phyloP scores from a whole-genome alignment of 345 rosid species.

The Sisymbrium irio region DNA sequence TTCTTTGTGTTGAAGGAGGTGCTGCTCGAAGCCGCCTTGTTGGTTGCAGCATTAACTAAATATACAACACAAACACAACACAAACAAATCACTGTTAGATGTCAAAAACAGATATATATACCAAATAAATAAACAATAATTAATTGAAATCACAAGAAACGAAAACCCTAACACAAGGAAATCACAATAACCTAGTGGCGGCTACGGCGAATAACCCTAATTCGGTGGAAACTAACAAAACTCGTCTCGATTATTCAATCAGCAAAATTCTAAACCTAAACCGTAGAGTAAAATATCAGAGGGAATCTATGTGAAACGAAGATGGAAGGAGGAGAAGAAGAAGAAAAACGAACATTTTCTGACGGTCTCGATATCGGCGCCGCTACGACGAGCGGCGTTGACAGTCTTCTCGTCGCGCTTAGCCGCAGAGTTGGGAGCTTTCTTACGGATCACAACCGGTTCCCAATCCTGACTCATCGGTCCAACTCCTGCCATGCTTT shows the following conservation, averaged over 20 bases:
- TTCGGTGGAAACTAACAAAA: not conserved
- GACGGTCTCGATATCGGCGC: slow-evolving; percentile 74
- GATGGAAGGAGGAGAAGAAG: not conserved
- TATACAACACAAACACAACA: not conserved
- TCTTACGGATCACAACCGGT: slow-evolving; percentile 79
- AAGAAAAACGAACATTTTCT: slow-evolving; percentile 62
- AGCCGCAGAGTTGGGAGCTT: slow-evolving; percentile 60
- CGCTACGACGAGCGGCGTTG: slow-evolving; percentile 82
- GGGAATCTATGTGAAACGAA: not conserved
- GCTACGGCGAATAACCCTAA: not conserved
- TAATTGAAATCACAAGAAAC: not conserved
- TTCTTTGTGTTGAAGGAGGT: slow-evolving; percentile 89
- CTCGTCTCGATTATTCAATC: slow-evolving; percentile 1
- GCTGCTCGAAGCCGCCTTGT: slow-evolving; percentile 91
- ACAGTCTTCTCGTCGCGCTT: slow-evolving; percentile 86
- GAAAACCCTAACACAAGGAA: not conserved
- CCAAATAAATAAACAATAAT: too few species aligned
- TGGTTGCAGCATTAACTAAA: slow-evolving; percentile 82
- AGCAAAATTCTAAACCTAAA: not conserved
- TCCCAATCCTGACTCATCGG: slow-evolving; percentile 85
- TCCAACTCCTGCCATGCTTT: slow-evolving; percentile 65
- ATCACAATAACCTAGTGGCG: not conserved
- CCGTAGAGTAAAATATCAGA: not conserved
- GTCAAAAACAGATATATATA: not conserved
- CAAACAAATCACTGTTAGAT: not conserved